Evolutionary conservation across 2,329 filamentous ascomycete genomes (phyloP).

Genomic region (Xylariales sp.): DNA sequence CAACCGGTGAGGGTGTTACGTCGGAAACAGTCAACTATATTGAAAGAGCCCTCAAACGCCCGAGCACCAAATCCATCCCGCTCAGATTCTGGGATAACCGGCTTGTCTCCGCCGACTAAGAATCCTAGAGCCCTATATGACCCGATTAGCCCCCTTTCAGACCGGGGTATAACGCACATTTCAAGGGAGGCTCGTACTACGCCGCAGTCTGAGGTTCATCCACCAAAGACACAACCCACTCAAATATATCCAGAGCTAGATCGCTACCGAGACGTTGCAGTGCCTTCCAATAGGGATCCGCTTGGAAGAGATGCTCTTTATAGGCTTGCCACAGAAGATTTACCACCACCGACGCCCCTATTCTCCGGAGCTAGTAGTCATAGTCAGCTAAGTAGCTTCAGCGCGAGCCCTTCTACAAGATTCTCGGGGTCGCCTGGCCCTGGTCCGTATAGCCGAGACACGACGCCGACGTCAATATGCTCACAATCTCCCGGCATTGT

Average conservation of each 20-base stretch:
- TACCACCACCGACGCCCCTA: slow-evolving; percentile 74
- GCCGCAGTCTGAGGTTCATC: slow-evolving; percentile 57
- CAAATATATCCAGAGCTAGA: slow-evolving; percentile 71
- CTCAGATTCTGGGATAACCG: slow-evolving; percentile 53
- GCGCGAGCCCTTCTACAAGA: slow-evolving; percentile 78
- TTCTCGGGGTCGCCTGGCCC: slow-evolving; percentile 79
- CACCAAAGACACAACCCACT: slow-evolving; percentile 54
- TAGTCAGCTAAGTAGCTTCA: slow-evolving; percentile 67
- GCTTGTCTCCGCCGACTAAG: slow-evolving; percentile 58
- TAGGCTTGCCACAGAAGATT: slow-evolving; percentile 70
- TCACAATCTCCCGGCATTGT: slow-evolving; percentile 77
- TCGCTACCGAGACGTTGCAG: slow-evolving; percentile 64
- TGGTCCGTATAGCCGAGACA: slow-evolving; percentile 78
- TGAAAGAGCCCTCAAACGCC: slow-evolving; percentile 52
- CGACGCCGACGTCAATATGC: slow-evolving; percentile 81
- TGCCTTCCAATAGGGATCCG: slow-evolving; percentile 52
- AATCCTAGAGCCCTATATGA: slow-evolving; percentile 54
- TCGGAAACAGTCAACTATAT: slow-evolving; percentile 62
- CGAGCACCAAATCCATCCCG: slow-evolving; percentile 50
- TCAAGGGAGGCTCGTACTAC: slow-evolving; percentile 57
- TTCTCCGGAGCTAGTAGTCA: slow-evolving; percentile 69
- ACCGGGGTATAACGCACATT: slow-evolving; percentile 57
- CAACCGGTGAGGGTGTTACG: slow-evolving; percentile 58
- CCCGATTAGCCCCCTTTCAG: slow-evolving; percentile 52
- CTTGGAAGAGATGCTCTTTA: slow-evolving; percentile 62